Conservation (phyloP, 2,329 filamentous ascomycete species). For the Clarireedia hainanense region DNA sequence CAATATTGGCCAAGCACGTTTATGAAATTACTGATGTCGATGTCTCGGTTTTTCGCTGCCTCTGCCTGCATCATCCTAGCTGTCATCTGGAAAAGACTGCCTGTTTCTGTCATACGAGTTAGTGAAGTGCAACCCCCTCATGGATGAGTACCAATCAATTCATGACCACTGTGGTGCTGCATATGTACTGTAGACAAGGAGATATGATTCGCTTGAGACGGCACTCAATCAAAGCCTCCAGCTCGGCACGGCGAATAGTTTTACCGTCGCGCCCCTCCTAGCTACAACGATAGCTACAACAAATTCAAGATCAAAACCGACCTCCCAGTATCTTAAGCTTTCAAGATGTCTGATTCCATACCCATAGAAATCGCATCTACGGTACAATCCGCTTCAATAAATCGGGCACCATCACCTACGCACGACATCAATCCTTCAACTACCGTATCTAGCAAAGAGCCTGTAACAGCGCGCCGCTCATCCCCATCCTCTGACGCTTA, state of each 20-base stretch:
- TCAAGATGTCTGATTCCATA: constrained; percentile 29
- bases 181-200: too few species aligned
- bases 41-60: too few species aligned
- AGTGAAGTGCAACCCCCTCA: too few species aligned
- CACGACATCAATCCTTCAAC: constrained; percentile 80
- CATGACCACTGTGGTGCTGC: too few species aligned
- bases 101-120: too few species aligned
- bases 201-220: too few species aligned
- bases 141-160: too few species aligned
- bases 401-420: constrained; percentile 57
- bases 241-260: background rate
- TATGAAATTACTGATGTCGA: too few species aligned
- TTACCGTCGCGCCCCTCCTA: background rate
- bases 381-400: constrained; percentile 74
- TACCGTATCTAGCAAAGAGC: constrained; percentile 57
- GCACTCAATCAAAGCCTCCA: background rate
- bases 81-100: too few species aligned
- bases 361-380: constrained; percentile 66
- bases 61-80: too few species aligned
- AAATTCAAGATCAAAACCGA: background rate
- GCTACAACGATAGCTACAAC: background rate
- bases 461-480: constrained; percentile 39
- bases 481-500: constrained; percentile 27
- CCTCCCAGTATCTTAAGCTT: background rate
- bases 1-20: too few species aligned